Base-by-base conservation (phyloP, 73 alveolate genomes). In the Diophrys appendiculata region DNA sequence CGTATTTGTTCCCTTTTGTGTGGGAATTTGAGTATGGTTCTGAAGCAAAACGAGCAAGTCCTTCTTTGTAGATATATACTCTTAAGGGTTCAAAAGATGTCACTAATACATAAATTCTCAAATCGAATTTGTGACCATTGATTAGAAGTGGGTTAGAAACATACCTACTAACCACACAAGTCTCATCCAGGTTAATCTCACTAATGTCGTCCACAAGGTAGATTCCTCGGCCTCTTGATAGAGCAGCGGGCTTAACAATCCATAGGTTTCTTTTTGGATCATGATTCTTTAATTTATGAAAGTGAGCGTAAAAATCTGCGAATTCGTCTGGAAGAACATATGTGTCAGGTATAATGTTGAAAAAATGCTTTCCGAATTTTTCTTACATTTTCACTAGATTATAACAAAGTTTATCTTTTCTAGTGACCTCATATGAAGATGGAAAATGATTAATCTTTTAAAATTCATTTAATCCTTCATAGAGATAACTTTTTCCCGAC, bases 401-500 rank as follows among this genome's bases (percentile, higher is more conserved):
- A 70, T 84, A 78, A 76, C 90, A 80, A 54, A 92, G 79, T 73
- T 81, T 76, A 76, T 92, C 98, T 82, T 92, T 92, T 33, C 96
- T 65, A 29, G 98, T 90, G 69, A 92, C 54, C 81, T 92, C 96
- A 78, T 64, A 73, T 28, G 92, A 74, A 27, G 86, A 54, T 0
- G 98, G 98, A 68, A 92, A 92, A 78, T 92, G 98, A 87, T 92
- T 92, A 75, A 92, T 83, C 82, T 77, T 80, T 73, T 92, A 93
- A 71, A 33, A 84, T 76, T 85, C 94, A 76, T 82, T 87, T 60
- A 92, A 73, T 69, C 92, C 92, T 87, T 83, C 88, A 75, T 82
- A 91, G 33, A 80, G 71, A 65, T 64, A 88, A 56, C 83, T 68
- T 86, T 91, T 88, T 2, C 90, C 88, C 73, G 82, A 84, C 28